phyloP scores from a whole-genome alignment of 306 rosid species.

The Alnus glutinosa region DNA sequence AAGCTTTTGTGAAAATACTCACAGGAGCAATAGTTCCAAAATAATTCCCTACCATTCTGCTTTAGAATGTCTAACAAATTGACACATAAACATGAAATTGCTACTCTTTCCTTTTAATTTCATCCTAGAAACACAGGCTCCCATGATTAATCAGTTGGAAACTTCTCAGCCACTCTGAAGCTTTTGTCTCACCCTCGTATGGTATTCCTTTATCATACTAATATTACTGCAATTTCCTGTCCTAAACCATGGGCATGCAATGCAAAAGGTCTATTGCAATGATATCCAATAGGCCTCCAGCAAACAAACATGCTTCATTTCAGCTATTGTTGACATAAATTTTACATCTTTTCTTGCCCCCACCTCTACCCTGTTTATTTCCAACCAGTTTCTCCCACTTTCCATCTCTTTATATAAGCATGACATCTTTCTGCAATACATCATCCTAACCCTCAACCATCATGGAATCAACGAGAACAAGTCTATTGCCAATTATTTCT shows the following conservation, averaged over 20 bases:
- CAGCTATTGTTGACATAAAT: neutral
- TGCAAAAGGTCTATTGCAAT: too few species aligned
- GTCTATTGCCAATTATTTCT: too few species aligned
- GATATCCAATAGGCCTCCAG: too few species aligned
- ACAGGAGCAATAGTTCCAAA: too few species aligned
- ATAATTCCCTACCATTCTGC: too few species aligned
- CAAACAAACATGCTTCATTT: neutral
- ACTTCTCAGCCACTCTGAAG: neutral
- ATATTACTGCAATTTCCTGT: neutral
- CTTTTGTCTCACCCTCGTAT: neutral
- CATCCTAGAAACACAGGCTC: neutral
- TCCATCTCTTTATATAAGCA: neutral
- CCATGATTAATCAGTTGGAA: neutral
- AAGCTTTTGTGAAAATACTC: neutral
- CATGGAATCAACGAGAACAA: too few species aligned
- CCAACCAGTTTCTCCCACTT: neutral
- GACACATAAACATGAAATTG: too few species aligned
- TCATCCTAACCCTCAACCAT: neutral
- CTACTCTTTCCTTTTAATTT: neutral
- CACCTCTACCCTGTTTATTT: neutral
- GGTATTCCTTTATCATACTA: neutral
- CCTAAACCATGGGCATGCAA: neutral
- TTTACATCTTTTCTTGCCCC: neutral
- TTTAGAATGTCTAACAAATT: too few species aligned
- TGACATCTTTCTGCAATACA: neutral